These are phyloP conservation scores for Elsinoe australis DNA, from an alignment of 2,329 filamentous ascomycete genomes.

Conservation along the genomic window DNA sequence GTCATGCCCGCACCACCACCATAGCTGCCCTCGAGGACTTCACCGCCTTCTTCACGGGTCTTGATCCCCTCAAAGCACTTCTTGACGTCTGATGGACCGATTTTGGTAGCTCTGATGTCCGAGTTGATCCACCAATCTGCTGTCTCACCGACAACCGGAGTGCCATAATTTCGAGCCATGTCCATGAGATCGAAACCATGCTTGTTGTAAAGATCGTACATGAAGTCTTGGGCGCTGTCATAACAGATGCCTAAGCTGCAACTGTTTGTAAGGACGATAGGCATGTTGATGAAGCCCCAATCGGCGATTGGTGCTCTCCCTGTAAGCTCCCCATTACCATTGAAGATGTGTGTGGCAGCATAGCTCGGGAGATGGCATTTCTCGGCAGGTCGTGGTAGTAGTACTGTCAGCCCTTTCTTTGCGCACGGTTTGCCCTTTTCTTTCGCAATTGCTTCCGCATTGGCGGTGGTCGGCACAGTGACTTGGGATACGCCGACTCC, in stretches of 20 bases:
- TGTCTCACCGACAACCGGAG: constrained; percentile 25
- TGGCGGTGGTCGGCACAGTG: constrained; percentile 29
- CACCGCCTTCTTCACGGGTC: constrained; percentile 57
- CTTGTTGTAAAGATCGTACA: constrained; percentile 38
- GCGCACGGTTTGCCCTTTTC: constrained; percentile 17
- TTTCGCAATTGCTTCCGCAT: constrained; percentile 19
- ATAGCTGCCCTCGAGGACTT: constrained; percentile 54
- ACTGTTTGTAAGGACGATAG: constrained; percentile 54
- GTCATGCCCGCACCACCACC: constrained; percentile 64
- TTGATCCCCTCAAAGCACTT: constrained; percentile 58
- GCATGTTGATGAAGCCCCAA: constrained; percentile 51
- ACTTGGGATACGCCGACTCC: constrained; percentile 38
- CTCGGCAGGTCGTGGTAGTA: constrained; percentile 35
- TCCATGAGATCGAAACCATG: constrained; percentile 26
- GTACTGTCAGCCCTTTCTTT: constrained; percentile 40
- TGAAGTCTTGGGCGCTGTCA: constrained; percentile 51
- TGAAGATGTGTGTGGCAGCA: constrained; percentile 50
- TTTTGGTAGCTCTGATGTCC: constrained; percentile 18
- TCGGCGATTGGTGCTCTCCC: constrained; percentile 56
- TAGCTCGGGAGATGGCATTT: constrained; percentile 38
- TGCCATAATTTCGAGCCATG: constrained; percentile 22
- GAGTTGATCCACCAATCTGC: constrained; percentile 24
- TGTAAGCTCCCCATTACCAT: constrained; percentile 57
- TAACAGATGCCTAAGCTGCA: constrained; percentile 52
- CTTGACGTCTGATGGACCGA: constrained; percentile 44